Evolutionary conservation across 2,329 filamentous ascomycete genomes (phyloP).

Genomic region (Botrytis sinoallii): DNA sequence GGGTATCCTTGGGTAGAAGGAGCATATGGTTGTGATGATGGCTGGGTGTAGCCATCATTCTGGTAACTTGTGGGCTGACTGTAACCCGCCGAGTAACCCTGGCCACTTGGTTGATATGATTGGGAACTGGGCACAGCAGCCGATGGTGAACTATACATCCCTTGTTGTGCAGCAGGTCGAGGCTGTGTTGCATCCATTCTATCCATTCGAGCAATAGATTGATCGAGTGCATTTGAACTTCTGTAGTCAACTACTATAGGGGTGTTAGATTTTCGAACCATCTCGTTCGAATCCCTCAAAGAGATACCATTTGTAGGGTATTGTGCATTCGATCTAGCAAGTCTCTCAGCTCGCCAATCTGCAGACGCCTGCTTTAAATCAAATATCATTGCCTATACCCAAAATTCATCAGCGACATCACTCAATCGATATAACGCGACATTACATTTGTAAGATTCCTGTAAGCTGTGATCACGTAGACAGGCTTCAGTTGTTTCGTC

Average conservation of each 20-base stretch:
- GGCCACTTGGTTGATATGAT: constrained; percentile 21
- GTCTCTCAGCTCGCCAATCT: constrained; percentile 45
- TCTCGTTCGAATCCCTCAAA: constrained; percentile 34
- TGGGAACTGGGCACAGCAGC: constrained; percentile 21
- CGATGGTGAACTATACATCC: constrained; percentile 28
- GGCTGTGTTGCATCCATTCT: constrained; percentile 38
- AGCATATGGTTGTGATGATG: constrained; percentile 18
- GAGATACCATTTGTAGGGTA: constrained; percentile 38
- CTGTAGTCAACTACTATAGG: constrained; percentile 38
- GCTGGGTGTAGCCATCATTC: constrained; percentile 26
- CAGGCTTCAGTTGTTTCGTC: constrained; percentile 60
- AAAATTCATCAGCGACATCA: constrained; percentile 25
- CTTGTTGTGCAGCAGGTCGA: constrained; percentile 21
- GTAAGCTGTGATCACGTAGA: constrained; percentile 77
- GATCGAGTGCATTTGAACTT: constrained; percentile 37
- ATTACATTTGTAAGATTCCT: constrained; percentile 72
- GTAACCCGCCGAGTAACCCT: constrained; percentile 30
- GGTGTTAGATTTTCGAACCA: constrained; percentile 39
- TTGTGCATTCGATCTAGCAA: constrained; percentile 32
- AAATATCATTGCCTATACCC: constrained; percentile 50
- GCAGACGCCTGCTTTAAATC: constrained; percentile 52
- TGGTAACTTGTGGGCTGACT: constrained; percentile 29
- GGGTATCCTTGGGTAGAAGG: constrained; percentile 20
- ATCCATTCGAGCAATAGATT: constrained; percentile 39
- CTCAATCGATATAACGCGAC: constrained; percentile 27